Conservation (phyloP, 2,329 filamentous ascomycete genomes). For the Fusarium heterosporum region DNA sequence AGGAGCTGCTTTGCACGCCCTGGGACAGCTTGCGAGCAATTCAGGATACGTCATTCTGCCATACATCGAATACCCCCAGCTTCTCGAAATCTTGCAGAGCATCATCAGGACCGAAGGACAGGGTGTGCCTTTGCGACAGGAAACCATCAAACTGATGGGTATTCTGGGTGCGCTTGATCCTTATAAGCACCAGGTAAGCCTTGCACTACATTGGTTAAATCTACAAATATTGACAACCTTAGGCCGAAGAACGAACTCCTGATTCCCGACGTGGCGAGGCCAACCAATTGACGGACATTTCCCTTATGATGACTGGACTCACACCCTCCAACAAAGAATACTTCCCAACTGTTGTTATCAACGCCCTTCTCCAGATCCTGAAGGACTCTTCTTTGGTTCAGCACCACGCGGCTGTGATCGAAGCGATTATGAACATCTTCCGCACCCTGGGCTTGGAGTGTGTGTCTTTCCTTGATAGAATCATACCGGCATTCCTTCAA, state of each 20-base stretch:
- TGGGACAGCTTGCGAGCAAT: slow-evolving; percentile 94
- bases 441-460: slow-evolving; percentile 96
- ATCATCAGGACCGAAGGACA: slow-evolving; percentile 93
- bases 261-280: slow-evolving; percentile 75
- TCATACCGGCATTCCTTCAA: slow-evolving; percentile 91
- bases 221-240: slow-evolving; percentile 52
- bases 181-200: slow-evolving; percentile 83
- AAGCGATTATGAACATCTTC: slow-evolving; percentile 99
- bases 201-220: neutral
- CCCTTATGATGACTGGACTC: slow-evolving; percentile 96
- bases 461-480: slow-evolving; percentile 91
- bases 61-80: slow-evolving; percentile 92
- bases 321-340: slow-evolving; percentile 98
- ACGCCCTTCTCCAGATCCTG: slow-evolving; percentile 90
- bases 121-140: slow-evolving; percentile 84
- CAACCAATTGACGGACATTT: slow-evolving; percentile 86
- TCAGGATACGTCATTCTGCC: slow-evolving; percentile 98
- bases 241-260: slow-evolving; percentile 89
- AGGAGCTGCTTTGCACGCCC: slow-evolving; percentile 88
- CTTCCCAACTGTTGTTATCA: slow-evolving; percentile 97
- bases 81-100: slow-evolving; percentile 90
- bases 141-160: slow-evolving; percentile 96
- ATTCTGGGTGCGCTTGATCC: slow-evolving; percentile 95
- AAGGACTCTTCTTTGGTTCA: slow-evolving; percentile 90
- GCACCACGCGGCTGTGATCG: slow-evolving; percentile 93